phyloP scores from a whole-genome alignment of 257 asterid genomes.

The Rubia yunnanensis region DNA sequence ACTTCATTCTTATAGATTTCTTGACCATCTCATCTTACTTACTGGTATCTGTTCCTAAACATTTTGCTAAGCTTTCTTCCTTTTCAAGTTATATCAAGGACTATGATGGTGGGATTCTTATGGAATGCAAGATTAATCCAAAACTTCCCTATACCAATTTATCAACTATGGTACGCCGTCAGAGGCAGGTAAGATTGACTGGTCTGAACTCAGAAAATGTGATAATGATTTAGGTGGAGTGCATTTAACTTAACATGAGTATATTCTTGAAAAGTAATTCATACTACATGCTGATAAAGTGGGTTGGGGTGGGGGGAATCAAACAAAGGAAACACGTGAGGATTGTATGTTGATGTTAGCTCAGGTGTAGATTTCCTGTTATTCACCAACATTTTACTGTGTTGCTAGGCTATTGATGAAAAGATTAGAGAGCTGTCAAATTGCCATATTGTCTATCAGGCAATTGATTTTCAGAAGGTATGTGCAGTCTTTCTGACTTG shows the following conservation, averaged over 20 bases:
- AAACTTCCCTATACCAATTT: conserved; percentile 95
- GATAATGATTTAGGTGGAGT: neutral
- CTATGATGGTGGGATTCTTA: conserved; percentile 95
- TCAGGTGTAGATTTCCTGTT: neutral
- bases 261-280: neutral
- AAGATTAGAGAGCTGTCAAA: conserved; percentile 92
- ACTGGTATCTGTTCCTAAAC: conserved; percentile 6
- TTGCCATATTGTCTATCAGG: conserved; percentile 88
- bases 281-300: neutral
- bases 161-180: conserved; percentile 96
- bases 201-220: conserved; percentile 3
- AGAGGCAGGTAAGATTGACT: conserved; percentile 58
- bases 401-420: conserved; percentile 87
- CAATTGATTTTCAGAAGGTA: conserved; percentile 98
- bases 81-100: conserved; percentile 76
- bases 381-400: conserved; percentile 3
- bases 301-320: neutral
- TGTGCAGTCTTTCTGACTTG: conserved; percentile 14
- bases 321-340: neutral
- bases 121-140: conserved; percentile 97
- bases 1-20: neutral
- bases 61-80: conserved; percentile 10
- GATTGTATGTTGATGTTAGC: neutral
- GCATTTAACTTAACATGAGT: neutral
- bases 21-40: neutral